Evolutionary conservation across 2,329 filamentous ascomycete genomes (phyloP).

Genomic region (Pleomassaria siparia): DNA sequence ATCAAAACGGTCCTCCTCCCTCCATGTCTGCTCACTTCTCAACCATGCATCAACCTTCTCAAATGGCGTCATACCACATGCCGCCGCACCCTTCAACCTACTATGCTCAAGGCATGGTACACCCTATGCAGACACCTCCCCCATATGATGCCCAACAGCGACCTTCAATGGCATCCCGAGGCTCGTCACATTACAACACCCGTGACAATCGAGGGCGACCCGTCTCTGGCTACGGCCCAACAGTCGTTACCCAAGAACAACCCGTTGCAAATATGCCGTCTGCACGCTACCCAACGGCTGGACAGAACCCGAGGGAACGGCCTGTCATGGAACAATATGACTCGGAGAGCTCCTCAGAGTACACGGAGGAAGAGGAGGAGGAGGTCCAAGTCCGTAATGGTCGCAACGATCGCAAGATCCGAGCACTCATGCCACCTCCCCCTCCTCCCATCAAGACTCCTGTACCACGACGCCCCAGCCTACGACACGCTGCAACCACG

Average conservation of each 20-base stretch:
- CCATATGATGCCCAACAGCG: slow-evolving; percentile 23
- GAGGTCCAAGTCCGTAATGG: slow-evolving; percentile 13
- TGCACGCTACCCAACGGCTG: slow-evolving; percentile 24
- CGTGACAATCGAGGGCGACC: slow-evolving; percentile 15
- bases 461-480: slow-evolving; percentile 22
- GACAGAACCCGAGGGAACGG: slow-evolving; percentile 15
- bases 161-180: slow-evolving; percentile 23
- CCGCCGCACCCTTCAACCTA: slow-evolving; percentile 15
- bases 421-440: slow-evolving; percentile 29
- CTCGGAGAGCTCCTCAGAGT: slow-evolving; percentile 17
- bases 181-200: slow-evolving; percentile 22
- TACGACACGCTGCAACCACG: slow-evolving; percentile 30
- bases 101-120: slow-evolving; percentile 12
- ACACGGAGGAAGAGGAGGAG: slow-evolving; percentile 19
- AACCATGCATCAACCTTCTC: slow-evolving; percentile 16
- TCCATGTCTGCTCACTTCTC: slow-evolving; percentile 31
- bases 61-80: slow-evolving; percentile 17
- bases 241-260: slow-evolving; percentile 27
- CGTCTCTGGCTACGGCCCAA: slow-evolving; percentile 16
- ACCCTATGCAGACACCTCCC: slow-evolving; percentile 17
- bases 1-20: slow-evolving; percentile 30
- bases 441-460: slow-evolving; percentile 15
- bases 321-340: slow-evolving; percentile 13
- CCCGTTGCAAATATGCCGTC: slow-evolving; percentile 21
- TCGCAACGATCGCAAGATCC: slow-evolving; percentile 5